Evolutionary conservation across 441 rosid species (phyloP), one percentile per base, ranked within the genome.

Genomic region (Croton setiger): DNA sequence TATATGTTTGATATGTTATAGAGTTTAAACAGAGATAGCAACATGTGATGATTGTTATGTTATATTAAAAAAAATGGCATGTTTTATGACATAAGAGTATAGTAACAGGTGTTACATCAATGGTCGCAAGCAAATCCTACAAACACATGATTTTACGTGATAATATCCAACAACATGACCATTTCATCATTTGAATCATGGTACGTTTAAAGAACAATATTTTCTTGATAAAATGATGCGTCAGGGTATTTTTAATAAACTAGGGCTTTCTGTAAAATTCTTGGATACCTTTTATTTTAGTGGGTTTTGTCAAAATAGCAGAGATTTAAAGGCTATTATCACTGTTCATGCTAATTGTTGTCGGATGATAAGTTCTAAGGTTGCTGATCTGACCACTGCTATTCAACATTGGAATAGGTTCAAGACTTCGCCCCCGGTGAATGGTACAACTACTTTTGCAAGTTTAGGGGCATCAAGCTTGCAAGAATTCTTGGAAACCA

Each of bases 291-390:
- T 60, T 8, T 73, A 60, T 27, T 83, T 83, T 54, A 82, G 86
- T 48, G 84, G 86, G 35, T 83, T 81, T 48, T 83, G 85, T 37
- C 56, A 77, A 37, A 52, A 73, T 13, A 83, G 85, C 55, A 61
- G 35, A 45, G 77, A 81, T 41, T 41, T 75, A 8, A 41, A 47
- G 23, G 77, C 63, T 10, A 80, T 82, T 4, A 13, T 21, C 14
- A 82, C 84, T 5, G 77, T 82, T 35, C 86, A 82, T 60, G 82
- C 86, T 47, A 81, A 83, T 36, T 81, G 85, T 43, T 80, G 86
- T 15, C 77, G 78, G n/a, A 81, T 80, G 2, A 75, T 79, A 6
- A 61, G 69, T n/a, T 83, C 87, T 63, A 83, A 83, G 67, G 64
- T 75, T 54, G 21, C 70, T 4, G 85, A 81, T 56, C 71, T 83